Evolutionary conservation across 805 yeast genomes (phyloP), one percentile per base, ranked within the genome.

Genomic region (Cyberlindnera petersonii): DNA sequence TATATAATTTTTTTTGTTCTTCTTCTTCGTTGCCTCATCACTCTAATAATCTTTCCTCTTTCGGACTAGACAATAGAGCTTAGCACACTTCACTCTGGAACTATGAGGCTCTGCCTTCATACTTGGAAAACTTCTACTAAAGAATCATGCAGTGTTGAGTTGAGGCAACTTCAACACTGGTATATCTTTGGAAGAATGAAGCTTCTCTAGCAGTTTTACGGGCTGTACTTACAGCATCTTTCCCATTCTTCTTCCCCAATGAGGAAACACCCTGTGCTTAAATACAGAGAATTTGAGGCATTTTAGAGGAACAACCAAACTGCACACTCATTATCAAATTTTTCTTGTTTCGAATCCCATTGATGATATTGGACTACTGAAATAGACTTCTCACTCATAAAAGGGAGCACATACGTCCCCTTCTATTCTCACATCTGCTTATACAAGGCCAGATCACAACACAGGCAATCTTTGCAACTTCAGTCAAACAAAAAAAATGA

Each of bases 1-100:
- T n/a, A n/a, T n/a, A n/a, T n/a, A n/a, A n/a, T n/a, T n/a, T n/a
- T n/a, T n/a, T n/a, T n/a, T n/a, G n/a, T n/a, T n/a, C n/a, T n/a
- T n/a, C n/a, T n/a, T n/a, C n/a, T n/a, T n/a, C n/a, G n/a, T n/a
- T n/a, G n/a, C n/a, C n/a, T n/a, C n/a, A n/a, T n/a, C n/a, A n/a
- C n/a, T n/a, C n/a, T n/a, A n/a, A n/a, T n/a, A n/a, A n/a, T 13
- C 15, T 33, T 26, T 15, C 33, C 33, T 9, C 17, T 17, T 30
- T 30, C 17, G 33, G 33, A 30, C 33, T 11, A 10, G 11, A 30
- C 33, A 30, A 30, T 30, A 11, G 33, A 15, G 15, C 7, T n/a
- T 10, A 14, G 8, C 16, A 9, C 29, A 31, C 6, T 20, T 22
- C 8, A 8, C 7, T 26, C 13, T 9, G 13, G 14, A 26, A 26